phyloP scores from a whole-genome alignment of 257 asterid species.

The Solanum verrucosum region DNA sequence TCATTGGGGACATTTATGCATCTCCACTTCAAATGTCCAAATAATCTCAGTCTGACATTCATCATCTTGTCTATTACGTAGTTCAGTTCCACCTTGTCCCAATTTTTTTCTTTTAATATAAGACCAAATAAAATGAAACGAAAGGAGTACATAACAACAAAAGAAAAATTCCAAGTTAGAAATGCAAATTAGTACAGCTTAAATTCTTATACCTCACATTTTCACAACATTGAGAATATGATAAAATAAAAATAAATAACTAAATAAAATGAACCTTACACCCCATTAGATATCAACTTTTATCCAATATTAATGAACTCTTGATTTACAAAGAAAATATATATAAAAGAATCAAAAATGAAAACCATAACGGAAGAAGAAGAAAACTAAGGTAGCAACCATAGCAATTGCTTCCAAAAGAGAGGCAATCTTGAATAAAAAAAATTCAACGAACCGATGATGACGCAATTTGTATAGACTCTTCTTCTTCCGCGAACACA shows the following conservation, averaged over 20 bases:
- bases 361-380: conserved; percentile 77
- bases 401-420: conserved; percentile 55
- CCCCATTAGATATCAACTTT: background rate
- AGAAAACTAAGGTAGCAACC: conserved; percentile 43
- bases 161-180: too few relatives aligned
- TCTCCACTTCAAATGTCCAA: too few relatives aligned
- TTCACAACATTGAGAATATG: background rate
- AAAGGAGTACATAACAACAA: too few relatives aligned
- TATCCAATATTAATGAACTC: background rate
- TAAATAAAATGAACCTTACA: background rate
- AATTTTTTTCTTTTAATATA: too few relatives aligned
- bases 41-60: too few relatives aligned
- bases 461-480: conserved; percentile 25
- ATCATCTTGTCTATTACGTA: too few relatives aligned
- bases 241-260: background rate
- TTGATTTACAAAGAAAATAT: background rate
- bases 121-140: too few relatives aligned
- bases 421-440: conserved; percentile 56
- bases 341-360: conserved; percentile 31
- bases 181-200: background rate
- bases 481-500: conserved; percentile 19
- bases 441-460: conserved; percentile 42
- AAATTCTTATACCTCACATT: background rate
- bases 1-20: too few relatives aligned
- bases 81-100: too few relatives aligned